phyloP scores from a whole-genome alignment of 164 flowering plant species.

The Piper betle region DNA sequence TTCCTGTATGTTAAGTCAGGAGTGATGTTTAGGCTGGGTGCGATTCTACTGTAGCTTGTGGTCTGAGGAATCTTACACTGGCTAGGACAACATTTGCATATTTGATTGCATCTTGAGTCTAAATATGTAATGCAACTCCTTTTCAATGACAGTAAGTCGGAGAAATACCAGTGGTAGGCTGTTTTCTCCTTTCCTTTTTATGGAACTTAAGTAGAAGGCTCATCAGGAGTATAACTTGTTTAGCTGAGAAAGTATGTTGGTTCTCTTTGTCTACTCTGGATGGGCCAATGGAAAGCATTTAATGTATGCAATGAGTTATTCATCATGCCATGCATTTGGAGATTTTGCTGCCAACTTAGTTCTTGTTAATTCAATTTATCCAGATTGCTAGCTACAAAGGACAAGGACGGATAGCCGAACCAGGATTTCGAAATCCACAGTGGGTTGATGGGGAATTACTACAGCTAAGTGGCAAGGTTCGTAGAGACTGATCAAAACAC shows the following conservation, averaged over 20 bases:
- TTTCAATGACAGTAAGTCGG: too few species aligned
- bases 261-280: too few species aligned
- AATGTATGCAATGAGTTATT: neutral
- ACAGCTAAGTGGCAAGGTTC: conserved; percentile 87
- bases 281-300: too few species aligned
- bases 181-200: too few species aligned
- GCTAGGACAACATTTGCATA: neutral
- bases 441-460: conserved; percentile 98
- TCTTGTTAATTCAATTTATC: conserved; percentile 4
- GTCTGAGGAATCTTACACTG: neutral
- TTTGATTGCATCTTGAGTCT: neutral
- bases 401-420: conserved; percentile 88
- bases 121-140: too few species aligned
- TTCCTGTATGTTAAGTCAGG: neutral
- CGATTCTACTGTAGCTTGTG: neutral
- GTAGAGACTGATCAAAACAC: neutral
- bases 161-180: too few species aligned
- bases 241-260: too few species aligned
- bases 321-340: neutral
- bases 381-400: conserved; percentile 89
- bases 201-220: too few species aligned
- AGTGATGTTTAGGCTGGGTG: neutral
- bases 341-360: neutral
- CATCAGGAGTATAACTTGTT: too few species aligned
- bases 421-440: conserved; percentile 62